phyloP scores from a whole-genome alignment of 495 filamentous ascomycete genomes.

The Penicillium diatomitis region DNA sequence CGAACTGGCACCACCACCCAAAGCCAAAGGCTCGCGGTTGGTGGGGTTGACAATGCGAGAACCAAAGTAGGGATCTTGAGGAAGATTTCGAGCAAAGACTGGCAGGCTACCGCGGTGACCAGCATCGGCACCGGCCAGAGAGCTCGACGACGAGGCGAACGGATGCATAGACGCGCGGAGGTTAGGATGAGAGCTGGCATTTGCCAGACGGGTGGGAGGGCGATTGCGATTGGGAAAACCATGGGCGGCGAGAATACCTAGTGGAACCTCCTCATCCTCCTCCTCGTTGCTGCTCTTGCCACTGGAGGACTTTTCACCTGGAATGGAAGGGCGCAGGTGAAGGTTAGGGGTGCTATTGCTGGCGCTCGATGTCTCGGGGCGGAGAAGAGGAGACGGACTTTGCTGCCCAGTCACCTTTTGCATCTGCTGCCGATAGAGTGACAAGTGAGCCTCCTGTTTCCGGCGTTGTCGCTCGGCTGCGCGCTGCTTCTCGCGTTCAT shows the following conservation, averaged over 20 bases:
- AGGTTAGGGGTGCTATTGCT: constrained; percentile 41
- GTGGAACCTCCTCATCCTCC: constrained; percentile 79
- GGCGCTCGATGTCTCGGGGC: constrained; percentile 30
- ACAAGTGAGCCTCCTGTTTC: constrained; percentile 85
- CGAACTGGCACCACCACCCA: constrained; percentile 53
- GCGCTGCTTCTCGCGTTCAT: constrained; percentile 67
- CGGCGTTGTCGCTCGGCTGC: constrained; percentile 65
- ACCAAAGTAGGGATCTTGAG: constrained; percentile 82
- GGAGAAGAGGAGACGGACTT: constrained; percentile 34
- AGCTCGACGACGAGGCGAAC: constrained; percentile 33
- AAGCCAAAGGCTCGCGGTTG: constrained; percentile 67
- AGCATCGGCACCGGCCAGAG: constrained; percentile 33
- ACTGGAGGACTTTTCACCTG: constrained; percentile 29
- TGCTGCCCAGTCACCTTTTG: constrained; percentile 87
- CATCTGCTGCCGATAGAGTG: constrained; percentile 91
- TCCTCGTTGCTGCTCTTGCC: constrained; percentile 49
- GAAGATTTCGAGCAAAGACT: constrained; percentile 78
- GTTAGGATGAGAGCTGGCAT: constrained; percentile 50
- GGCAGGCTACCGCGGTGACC: constrained; percentile 49
- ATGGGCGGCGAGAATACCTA: constrained; percentile 83
- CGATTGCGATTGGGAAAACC: constrained; percentile 82
- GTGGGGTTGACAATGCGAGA: constrained; percentile 67
- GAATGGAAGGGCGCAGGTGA: constrained; percentile 21
- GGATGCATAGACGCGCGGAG: constrained; percentile 33
- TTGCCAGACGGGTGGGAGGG: constrained; percentile 62